Evolutionary conservation across 2,329 filamentous ascomycete species (phyloP).

Genomic region (Curvularia lunata): DNA sequence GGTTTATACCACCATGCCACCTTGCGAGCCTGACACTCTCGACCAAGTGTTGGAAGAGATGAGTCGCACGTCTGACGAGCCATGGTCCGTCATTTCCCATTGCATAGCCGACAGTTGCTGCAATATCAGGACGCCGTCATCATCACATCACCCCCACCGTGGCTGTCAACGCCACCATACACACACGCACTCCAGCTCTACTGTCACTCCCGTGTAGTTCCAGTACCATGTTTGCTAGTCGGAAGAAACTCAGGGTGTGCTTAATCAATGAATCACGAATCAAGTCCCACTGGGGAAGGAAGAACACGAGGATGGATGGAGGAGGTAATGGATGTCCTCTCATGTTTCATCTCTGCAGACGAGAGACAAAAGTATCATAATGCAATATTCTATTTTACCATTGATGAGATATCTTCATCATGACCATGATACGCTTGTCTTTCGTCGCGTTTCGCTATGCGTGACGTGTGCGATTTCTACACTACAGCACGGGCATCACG

Average conservation of each 20-base stretch:
- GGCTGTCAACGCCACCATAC: neutral
- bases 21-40: constrained; percentile 18
- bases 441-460: neutral
- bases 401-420: neutral
- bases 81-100: neutral
- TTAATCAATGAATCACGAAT: neutral
- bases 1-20: constrained; percentile 11
- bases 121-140: constrained; percentile 12
- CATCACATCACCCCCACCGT: constrained; percentile 5
- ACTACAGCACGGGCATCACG: neutral
- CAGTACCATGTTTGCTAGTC: neutral
- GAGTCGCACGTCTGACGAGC: constrained; percentile 5
- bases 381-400: neutral
- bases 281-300: neutral
- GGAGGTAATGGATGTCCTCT: neutral
- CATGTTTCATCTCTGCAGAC: neutral
- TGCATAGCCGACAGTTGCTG: constrained; percentile 3
- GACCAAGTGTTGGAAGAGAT: constrained; percentile 44
- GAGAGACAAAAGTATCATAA: neutral
- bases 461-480: neutral
- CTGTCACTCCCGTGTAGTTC: neutral
- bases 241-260: neutral
- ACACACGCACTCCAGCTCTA: constrained; percentile 2
- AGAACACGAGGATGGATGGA: neutral
- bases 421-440: neutral